Evolutionary conservation across 1,284 basidiomycete genomes (phyloP).

Genomic region (Stereum hirsutum): DNA sequence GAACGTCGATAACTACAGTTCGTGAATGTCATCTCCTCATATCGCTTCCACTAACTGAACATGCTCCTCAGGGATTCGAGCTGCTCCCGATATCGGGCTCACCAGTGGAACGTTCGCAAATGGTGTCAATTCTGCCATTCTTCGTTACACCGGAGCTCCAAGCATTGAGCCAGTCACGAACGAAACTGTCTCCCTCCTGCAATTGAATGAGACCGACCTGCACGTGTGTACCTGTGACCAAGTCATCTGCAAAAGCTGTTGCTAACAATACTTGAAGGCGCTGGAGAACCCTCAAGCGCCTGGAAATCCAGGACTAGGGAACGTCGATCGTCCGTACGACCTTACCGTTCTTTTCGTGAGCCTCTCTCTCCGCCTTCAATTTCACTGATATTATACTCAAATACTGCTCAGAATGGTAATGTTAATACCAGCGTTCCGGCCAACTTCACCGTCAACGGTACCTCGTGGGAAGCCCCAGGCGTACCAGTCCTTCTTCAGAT

Average conservation of each 20-base stretch:
- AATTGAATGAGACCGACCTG: slow-evolving; percentile 20
- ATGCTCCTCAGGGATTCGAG: slow-evolving; percentile 14
- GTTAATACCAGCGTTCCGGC: background rate
- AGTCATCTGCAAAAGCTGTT: slow-evolving; percentile 5
- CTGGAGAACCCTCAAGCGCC: slow-evolving; percentile 12
- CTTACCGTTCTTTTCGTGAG: slow-evolving; percentile 15
- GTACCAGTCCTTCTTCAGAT: slow-evolving; percentile 15
- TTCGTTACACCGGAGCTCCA: slow-evolving; percentile 41
- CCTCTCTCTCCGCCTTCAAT: background rate
- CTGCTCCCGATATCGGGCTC: slow-evolving; percentile 6
- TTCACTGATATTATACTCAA: background rate
- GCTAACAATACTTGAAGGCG: background rate
- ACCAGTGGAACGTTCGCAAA: slow-evolving; percentile 17
- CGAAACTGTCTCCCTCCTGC: slow-evolving; percentile 11
- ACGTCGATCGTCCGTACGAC: slow-evolving; percentile 11
- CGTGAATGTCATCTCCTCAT: background rate
- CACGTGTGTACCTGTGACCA: slow-evolving; percentile 8
- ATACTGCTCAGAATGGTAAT: background rate
- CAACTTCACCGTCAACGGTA: slow-evolving; percentile 18
- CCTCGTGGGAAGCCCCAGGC: slow-evolving; percentile 15
- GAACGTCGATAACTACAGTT: slow-evolving; percentile 31
- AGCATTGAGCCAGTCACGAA: slow-evolving; percentile 32
- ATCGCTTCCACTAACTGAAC: background rate
- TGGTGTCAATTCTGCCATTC: slow-evolving; percentile 40
- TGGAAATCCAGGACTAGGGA: slow-evolving; percentile 13